Base-by-base conservation (phyloP, 2,329 filamentous ascomycete species). In the Chaetomiaceae sp. region DNA sequence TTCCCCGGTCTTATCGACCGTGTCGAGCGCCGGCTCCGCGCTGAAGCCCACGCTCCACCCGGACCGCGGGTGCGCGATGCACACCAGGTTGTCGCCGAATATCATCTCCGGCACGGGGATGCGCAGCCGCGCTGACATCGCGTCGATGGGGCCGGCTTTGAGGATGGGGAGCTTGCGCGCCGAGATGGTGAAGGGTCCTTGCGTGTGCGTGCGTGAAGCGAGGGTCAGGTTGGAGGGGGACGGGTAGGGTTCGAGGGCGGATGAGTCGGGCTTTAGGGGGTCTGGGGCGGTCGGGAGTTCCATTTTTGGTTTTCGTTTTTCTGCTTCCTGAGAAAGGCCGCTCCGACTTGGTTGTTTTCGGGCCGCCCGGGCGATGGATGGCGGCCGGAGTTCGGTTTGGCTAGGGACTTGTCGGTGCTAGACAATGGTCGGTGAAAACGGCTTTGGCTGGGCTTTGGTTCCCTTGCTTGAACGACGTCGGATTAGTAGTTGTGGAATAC, bases 91-190 rank as follows among this genome's bases (percentile, higher is more conserved):
- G 72, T 98, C 90, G 51, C 93, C 93, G 63, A 98, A 98, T 55
- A 98, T 98, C 93, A 98, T 98, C 71, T 98, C 93, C 8, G 93
- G 93, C 33, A 91, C 81, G 15, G 91, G 82, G 62, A 98, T 96
- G 24, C 83, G 83, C 44, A 98, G 76, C 52, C 78, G 80, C 47
- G 75, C 74, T 33, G 83, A 83, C 80, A 98, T 87, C 30, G 79
- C 79, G 62, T 95, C 89, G 62, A 98, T 97, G 41, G 89, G 86
- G 6, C 78, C 86, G 37, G 90, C 82, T 67, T 95, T 96, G 58
- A 94, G 85, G 65, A 98, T 98, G 52, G 93, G 93, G 41, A 93
- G 82, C 72, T 96, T 96, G 63, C 88, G 85, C 45, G 87, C 87
- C 22, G 79, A 78, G 65, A 97, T 83, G 58, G 72, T 77, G 73